Percentiles rank a stretch among this genome's conserved stretches.
Conservation (phyloP, 257 asterid genomes). For the Catharanthus roseus region DNA sequence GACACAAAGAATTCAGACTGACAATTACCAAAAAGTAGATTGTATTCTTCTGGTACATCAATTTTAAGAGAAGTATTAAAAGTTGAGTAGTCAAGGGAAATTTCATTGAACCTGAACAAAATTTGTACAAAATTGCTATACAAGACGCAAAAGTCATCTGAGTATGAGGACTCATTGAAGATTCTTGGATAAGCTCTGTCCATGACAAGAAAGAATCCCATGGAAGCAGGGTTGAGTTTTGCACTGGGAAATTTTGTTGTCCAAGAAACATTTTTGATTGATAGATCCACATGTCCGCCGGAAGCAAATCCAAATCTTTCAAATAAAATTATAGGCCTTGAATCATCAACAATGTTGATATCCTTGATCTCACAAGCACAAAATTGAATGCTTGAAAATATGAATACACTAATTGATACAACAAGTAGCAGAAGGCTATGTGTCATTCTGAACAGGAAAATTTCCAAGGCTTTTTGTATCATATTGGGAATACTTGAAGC, state of each 20-base stretch:
- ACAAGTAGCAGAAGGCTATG: background rate
- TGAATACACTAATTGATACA: background rate
- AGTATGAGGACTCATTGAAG: conserved; percentile 24
- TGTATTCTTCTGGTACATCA: conserved; percentile 22
- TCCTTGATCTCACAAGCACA: conserved; percentile 26
- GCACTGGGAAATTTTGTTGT: conserved; percentile 20
- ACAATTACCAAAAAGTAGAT: conserved; percentile 29
- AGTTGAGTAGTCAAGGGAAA: conserved; percentile 18
- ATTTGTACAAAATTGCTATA: conserved; percentile 18
- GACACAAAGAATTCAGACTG: conserved; percentile 23
- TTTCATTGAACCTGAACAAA: conserved; percentile 23
- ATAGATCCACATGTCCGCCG: conserved; percentile 18
- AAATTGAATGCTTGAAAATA: conserved; percentile 4
- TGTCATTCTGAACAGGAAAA: background rate
- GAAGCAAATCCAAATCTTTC: conserved; percentile 25
- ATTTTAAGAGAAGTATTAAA: conserved; percentile 11
- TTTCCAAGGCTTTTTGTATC: background rate
- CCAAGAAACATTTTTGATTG: conserved; percentile 19
- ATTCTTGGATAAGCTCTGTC: conserved; percentile 21
- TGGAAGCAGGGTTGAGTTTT: conserved; percentile 22
- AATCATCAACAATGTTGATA: conserved; percentile 18
- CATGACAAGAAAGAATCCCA: conserved; percentile 32
- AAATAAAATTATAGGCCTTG: conserved; percentile 27
- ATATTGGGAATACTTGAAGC: too few species aligned
- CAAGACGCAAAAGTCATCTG: conserved; percentile 26